Conservation (phyloP, 805 yeast species). For the Wickerhamomyces canadensis region DNA sequence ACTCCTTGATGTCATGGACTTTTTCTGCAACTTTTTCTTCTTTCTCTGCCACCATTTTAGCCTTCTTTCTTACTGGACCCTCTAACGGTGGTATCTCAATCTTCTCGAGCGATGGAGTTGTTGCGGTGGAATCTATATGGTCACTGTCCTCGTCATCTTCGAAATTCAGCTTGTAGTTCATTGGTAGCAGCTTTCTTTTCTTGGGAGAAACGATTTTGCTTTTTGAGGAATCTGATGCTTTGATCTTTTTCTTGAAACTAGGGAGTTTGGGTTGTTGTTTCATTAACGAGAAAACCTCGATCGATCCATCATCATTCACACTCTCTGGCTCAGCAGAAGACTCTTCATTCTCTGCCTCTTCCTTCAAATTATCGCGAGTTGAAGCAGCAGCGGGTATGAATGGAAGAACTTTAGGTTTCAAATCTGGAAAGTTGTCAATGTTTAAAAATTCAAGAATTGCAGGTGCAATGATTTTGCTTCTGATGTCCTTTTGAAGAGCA, state of each 20-base stretch:
- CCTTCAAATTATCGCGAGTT: constrained; percentile 10
- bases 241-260: constrained; percentile 19
- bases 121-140: constrained; percentile 4
- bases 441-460: constrained; percentile 54
- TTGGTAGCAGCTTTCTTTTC: constrained; percentile 18
- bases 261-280: constrained; percentile 11
- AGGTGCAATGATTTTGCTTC: constrained; percentile 70
- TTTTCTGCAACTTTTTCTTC: neutral
- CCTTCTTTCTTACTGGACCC: neutral
- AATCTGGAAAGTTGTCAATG: constrained; percentile 52
- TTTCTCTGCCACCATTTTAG: neutral
- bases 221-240: constrained; percentile 13
- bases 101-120: constrained; percentile 9
- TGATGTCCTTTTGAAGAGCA: constrained; percentile 62
- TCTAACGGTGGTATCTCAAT: constrained; percentile 2
- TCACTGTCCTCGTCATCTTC: constrained; percentile 13
- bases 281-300: constrained; percentile 19
- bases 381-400: neutral
- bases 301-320: constrained; percentile 9
- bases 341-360: constrained; percentile 14
- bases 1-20: constrained; percentile 1
- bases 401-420: constrained; percentile 27
- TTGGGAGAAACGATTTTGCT: constrained; percentile 6
- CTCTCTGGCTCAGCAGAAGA: constrained; percentile 11
- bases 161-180: constrained; percentile 15